Evolutionary conservation across 108 stramenopile species (phyloP), one percentile per base, ranked within the genome.

Genomic region (Seminavis robusta): DNA sequence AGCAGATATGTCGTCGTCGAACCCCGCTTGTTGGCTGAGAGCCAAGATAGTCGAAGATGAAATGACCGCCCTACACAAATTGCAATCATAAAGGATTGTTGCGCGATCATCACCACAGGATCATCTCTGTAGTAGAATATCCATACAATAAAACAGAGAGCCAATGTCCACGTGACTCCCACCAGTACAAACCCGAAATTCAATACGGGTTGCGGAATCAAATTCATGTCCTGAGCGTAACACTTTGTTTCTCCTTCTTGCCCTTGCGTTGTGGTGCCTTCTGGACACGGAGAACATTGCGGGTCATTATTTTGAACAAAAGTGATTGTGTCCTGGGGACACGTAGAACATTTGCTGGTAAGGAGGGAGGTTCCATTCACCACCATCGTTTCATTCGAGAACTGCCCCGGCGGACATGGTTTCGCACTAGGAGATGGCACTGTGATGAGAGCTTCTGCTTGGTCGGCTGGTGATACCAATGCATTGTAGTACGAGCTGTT

Each of bases 11-110:
- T 76, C 68, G 37, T 66, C 65, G 7, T 41, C 67, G 4, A 39
- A 40, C 15, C 65, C 69, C 20, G 69, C 65, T 47, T 76, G 63
- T 31, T 71, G 38, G 1, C 46, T 62, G 7, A 76, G 47, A 10
- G 71, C 67, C 34, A 80, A 69, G 11, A 76, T 62, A 21, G 79
- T 19, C 7, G 70, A 44, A 1, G 65, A 41, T 10, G 61, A 63
- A 0, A 80, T 33, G 19, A 73, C 56, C 3, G 70, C 55, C 79
- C 79, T 5, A 76, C 25, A 24, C 74, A 76, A 24, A 80, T 59
- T 20, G 73, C 32, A 4, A 64, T 19, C 33, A 76, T 47, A 30
- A 73, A 80, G 33, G 67, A 52, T 19, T 61, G 51, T 36, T 80
- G 79, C 4, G 64, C 37, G 6, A 72, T 44, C 52, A 55, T 68